These are phyloP conservation scores for Podaxis pistillaris DNA, from an alignment of 768 basidiomycete genomes.

Conservation along the genomic window DNA sequence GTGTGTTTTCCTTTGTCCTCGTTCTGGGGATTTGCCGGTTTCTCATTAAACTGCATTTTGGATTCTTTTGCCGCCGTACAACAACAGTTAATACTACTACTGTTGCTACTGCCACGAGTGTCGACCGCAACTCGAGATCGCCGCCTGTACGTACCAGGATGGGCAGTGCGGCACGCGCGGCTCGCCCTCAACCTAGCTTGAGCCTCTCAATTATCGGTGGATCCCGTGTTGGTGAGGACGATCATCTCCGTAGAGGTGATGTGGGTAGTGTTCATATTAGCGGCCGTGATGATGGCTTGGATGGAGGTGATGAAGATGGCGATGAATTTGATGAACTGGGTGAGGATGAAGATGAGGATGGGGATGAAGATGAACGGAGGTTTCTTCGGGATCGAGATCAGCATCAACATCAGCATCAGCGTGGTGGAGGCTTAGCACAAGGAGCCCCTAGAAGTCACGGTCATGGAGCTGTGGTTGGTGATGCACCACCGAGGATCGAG, in stretches of 20 bases:
- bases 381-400: neutral
- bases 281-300: neutral
- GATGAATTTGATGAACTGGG: neutral
- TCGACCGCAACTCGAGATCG: neutral
- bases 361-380: neutral
- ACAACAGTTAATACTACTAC: neutral
- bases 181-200: neutral
- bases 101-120: neutral
- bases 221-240: neutral
- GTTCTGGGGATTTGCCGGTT: neutral
- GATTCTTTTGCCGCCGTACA: neutral
- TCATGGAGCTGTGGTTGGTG: neutral
- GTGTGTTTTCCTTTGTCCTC: neutral
- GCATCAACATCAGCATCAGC: neutral
- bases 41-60: neutral
- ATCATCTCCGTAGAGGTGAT: neutral
- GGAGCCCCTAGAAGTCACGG: neutral
- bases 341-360: neutral
- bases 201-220: neutral
- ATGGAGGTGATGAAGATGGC: slow-evolving; percentile 4
- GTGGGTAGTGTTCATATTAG: too few relatives aligned
- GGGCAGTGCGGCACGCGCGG: neutral
- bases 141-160: neutral
- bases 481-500: slow-evolving; percentile 7
- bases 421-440: neutral